Base-by-base conservation (phyloP, 345 rosid genomes). In the Mallotus nudiflorus region DNA sequence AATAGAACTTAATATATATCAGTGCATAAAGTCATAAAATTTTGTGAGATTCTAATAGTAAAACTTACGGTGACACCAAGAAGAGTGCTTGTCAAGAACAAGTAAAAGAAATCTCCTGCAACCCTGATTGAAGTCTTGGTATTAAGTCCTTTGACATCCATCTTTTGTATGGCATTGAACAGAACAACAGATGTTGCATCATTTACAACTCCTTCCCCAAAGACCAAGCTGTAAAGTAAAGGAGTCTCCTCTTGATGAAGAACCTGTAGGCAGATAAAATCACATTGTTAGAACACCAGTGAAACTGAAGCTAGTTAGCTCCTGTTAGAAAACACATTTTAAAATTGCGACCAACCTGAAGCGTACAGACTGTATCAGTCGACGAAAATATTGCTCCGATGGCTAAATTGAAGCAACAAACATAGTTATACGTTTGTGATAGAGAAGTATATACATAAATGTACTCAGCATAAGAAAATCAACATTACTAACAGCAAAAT, bases 191-290 rank as follows among this genome's bases (percentile, higher is more conserved):
- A 85, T 48, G 98, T 88, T 65, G 98, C 97, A 75, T 94, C 98
- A 72, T 89, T 91, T 77, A 93, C 97, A 2, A 94, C 97, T 68
- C 97, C 98, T 84, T 91, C 98, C 44, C 97, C 97, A 42, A 93
- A 93, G 19, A 93, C 98, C 66, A 91, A 77, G 80, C 98, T 94
- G 74, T 94, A 89, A 19, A 91, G 78, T 49, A 88, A 75, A 45
- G 96, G 96, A 52, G 90, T 94, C 70, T 94, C 96, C 62, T 94
- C 97, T 84, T 94, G 97, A 66, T 86, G 83, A 56, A 94, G 96
- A 78, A 94, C 85, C 97, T 91, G 68, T 33, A 69, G 58, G 53
- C n/a, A 24, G 2, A 42, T 22, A 14, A 3, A 45, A 10, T 39
- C 20, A 35, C 10, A 9, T 7, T 35, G 19, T 63, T n/a, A 28